Evolutionary conservation across 441 rosid species (phyloP).

Genomic region (Arabidopsis lyrata): DNA sequence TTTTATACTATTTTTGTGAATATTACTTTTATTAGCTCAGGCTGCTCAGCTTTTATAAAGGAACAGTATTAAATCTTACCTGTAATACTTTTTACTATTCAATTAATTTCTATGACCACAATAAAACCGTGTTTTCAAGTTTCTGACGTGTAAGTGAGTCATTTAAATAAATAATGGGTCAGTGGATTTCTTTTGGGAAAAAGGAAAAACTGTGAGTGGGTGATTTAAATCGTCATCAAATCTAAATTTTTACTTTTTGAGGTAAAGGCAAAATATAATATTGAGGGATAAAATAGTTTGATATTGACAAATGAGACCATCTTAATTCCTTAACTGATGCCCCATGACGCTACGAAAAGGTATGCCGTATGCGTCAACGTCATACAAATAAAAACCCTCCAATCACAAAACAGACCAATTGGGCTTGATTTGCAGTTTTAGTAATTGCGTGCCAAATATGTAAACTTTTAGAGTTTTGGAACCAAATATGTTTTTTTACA

Average conservation of each 20-base stretch:
- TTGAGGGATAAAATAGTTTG: constrained; percentile 39
- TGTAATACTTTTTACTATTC: constrained; percentile 31
- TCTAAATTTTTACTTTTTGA: constrained; percentile 42
- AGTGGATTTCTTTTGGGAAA: constrained; percentile 29
- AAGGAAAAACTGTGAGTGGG: constrained; percentile 21
- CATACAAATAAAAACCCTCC: constrained; percentile 32
- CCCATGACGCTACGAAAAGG: constrained; percentile 40
- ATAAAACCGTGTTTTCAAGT: constrained; percentile 39
- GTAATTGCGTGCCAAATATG: constrained; percentile 44
- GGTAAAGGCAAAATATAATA: constrained; percentile 36
- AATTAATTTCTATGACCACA: constrained; percentile 29
- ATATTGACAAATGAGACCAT: constrained; percentile 37
- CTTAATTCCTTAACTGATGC: constrained; percentile 20
- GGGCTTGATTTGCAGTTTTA: constrained; percentile 37
- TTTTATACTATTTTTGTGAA: not conserved
- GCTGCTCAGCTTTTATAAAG: constrained; percentile 42
- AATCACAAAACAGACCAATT: constrained; percentile 32
- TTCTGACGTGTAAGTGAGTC: constrained; percentile 49
- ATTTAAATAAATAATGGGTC: constrained; percentile 31
- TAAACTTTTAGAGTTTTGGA: constrained; percentile 24
- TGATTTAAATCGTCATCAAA: constrained; percentile 41
- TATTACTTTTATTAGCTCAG: constrained; percentile 17
- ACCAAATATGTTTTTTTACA: constrained; percentile 22
- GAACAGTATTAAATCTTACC: constrained; percentile 35
- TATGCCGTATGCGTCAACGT: constrained; percentile 36